These are phyloP conservation scores for Ustilago bromivora DNA, from an alignment of 1,284 basidiomycete species.

Conservation along the genomic window DNA sequence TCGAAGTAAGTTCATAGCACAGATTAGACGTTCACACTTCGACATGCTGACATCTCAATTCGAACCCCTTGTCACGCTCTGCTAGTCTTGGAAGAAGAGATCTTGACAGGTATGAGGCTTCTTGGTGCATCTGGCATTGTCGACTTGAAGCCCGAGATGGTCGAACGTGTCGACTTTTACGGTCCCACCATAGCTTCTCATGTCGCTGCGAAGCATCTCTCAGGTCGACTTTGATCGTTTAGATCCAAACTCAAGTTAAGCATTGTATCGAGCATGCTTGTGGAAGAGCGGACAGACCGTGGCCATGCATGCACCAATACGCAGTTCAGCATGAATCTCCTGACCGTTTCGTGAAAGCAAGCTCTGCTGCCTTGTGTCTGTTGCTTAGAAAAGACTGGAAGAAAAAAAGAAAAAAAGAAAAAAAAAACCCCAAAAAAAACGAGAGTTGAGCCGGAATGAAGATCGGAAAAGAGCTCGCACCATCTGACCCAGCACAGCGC, in stretches of 20 bases:
- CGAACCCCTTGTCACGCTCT: not conserved
- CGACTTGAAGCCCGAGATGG: constrained; percentile 19
- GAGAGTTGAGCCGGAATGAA: not conserved
- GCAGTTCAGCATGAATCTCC: constrained; percentile 9
- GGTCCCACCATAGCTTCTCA: constrained; percentile 10
- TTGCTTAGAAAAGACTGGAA: constrained; percentile 7
- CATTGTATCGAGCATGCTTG: not conserved
- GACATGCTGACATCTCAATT: not conserved
- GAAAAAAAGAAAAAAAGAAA: not conserved
- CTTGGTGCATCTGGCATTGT: constrained; percentile 14
- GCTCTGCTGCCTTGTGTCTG: constrained; percentile 1
- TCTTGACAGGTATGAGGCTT: constrained; percentile 15
- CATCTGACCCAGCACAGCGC: not conserved
- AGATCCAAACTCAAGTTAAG: too few species aligned
- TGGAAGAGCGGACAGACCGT: not conserved
- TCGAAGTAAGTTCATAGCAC: constrained; percentile 11
- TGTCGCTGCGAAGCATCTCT: constrained; percentile 7
- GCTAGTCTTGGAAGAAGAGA: constrained; percentile 17
- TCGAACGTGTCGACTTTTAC: constrained; percentile 18
- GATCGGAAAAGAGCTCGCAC: constrained; percentile 5
- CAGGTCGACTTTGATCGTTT: constrained; percentile 2
- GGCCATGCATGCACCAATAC: constrained; percentile 17
- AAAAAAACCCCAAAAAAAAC: not conserved
- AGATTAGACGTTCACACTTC: too few species aligned
- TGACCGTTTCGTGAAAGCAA: not conserved